These are phyloP conservation scores for Botrytis tulipae DNA, from an alignment of 2,329 filamentous ascomycete species.

Conservation along the genomic window DNA sequence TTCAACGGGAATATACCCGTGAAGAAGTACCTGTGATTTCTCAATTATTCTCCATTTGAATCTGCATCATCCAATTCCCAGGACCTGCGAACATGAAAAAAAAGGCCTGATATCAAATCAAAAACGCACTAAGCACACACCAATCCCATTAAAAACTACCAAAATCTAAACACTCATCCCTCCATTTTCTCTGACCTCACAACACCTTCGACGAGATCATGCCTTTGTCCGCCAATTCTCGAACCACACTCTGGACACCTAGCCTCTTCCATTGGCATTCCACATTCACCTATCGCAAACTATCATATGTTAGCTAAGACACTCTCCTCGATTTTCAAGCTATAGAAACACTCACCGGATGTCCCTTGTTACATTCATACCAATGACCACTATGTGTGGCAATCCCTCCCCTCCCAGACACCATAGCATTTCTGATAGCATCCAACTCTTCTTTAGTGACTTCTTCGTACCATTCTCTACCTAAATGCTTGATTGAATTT, in stretches of 20 bases:
- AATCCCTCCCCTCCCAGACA: conserved; percentile 43
- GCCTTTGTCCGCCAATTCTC: conserved; percentile 53
- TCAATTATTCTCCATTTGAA: not conserved
- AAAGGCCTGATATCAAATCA: not conserved
- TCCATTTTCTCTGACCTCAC: conserved; percentile 51
- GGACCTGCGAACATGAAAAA: not conserved
- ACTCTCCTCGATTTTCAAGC: not conserved
- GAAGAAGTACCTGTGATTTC: not conserved
- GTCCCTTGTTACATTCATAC: conserved; percentile 57
- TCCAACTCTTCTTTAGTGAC: conserved; percentile 45
- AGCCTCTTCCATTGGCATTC: conserved; percentile 60
- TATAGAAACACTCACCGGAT: conserved; percentile 36
- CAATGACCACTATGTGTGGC: conserved; percentile 53
- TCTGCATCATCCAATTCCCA: not conserved
- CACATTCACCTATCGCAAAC: conserved; percentile 65
- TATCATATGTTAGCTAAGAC: conserved; percentile 12
- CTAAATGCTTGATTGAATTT: conserved; percentile 35
- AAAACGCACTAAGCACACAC: not conserved
- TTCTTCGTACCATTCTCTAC: conserved; percentile 41
- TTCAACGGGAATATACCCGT: not conserved
- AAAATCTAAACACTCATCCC: not conserved
- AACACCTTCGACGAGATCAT: conserved; percentile 52
- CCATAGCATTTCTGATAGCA: conserved; percentile 49
- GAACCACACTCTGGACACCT: conserved; percentile 61
- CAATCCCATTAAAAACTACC: not conserved